Base-by-base conservation (phyloP, 2,329 filamentous ascomycete genomes). In the Epichloe sibirici region DNA sequence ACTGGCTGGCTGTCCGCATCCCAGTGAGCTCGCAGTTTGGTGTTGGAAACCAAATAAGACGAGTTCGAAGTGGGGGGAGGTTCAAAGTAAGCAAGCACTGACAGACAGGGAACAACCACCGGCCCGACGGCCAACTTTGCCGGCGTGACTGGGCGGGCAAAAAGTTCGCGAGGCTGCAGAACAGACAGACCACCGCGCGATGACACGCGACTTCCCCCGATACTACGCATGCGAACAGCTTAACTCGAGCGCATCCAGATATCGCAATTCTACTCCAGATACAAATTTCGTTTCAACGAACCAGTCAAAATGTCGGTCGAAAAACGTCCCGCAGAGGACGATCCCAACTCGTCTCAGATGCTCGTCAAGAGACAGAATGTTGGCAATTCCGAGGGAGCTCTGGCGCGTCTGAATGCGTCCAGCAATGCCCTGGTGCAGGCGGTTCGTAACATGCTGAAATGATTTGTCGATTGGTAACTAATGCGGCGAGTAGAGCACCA, bases 301-400 rank as follows among this genome's bases (percentile, higher is more conserved):
- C 15, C 35, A 17, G 37, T 39, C 61, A 65, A n/a, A 55, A 96
- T 95, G 90, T 89, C 90, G 37, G 79, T 86, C 57, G 90, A 95
- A 71, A 97, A 98, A 73, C 82, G 93, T 65, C 86, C 90, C 55
- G 90, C 90, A n/a, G 83, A 87, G 56, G 85, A 86, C 60, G 86
- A 88, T 55, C 91, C 91, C 60, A 81, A 84, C 62, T 82, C 82
- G 25, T 82, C 83, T 48, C 88, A 95, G 69, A 78, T 91, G 60
- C 81, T 90, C 40, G 85, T 97, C 56, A 98, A 97, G 75, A 79
- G 91, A 66, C 90, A 91, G 67, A 95, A 93, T 66, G 69, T 82
- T 45, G 68, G 74, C 57, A 69, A 65, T 23, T 73, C 71, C 15
- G 71, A 68, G 55, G 71, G 73, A 53, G 73, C 72, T 21, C 67